These are phyloP conservation scores for Adiantum capillusveneris DNA, from an alignment of 75 land plant genomes.

Conservation along the genomic window DNA sequence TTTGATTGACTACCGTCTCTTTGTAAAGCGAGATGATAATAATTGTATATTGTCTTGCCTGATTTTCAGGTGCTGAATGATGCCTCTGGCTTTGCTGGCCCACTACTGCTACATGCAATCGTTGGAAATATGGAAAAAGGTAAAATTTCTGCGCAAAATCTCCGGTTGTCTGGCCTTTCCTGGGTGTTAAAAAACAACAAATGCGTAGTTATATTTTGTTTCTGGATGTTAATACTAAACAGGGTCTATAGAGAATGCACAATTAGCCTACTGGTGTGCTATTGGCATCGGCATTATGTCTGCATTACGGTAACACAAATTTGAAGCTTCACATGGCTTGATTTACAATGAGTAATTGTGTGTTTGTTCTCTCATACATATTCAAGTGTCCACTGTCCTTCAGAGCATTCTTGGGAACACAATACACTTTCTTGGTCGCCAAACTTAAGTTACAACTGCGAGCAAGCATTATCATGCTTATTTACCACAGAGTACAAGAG, in stretches of 20 bases:
- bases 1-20: too few species aligned
- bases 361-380: background rate
- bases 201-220: background rate
- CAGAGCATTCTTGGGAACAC: slow-evolving; percentile 84
- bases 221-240: background rate
- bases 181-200: background rate
- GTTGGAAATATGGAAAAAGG: slow-evolving; percentile 20
- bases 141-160: background rate
- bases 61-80: slow-evolving; percentile 68
- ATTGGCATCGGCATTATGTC: slow-evolving; percentile 15
- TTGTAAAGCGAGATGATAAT: too few species aligned
- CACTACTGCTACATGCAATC: slow-evolving; percentile 55
- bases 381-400: background rate
- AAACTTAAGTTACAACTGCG: slow-evolving; percentile 60
- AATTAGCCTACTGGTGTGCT: slow-evolving; percentile 16
- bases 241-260: background rate
- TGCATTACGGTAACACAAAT: slow-evolving; percentile 8
- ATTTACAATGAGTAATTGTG: background rate
- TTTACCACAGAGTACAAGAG: slow-evolving; percentile 70
- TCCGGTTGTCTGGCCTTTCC: background rate
- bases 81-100: slow-evolving; percentile 55
- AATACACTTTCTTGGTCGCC: slow-evolving; percentile 57
- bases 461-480: slow-evolving; percentile 67
- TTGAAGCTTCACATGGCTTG: background rate
- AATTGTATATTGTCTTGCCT: too few species aligned